phyloP scores from a whole-genome alignment of 768 basidiomycete genomes.

The Macrolepiota albuminosa region DNA sequence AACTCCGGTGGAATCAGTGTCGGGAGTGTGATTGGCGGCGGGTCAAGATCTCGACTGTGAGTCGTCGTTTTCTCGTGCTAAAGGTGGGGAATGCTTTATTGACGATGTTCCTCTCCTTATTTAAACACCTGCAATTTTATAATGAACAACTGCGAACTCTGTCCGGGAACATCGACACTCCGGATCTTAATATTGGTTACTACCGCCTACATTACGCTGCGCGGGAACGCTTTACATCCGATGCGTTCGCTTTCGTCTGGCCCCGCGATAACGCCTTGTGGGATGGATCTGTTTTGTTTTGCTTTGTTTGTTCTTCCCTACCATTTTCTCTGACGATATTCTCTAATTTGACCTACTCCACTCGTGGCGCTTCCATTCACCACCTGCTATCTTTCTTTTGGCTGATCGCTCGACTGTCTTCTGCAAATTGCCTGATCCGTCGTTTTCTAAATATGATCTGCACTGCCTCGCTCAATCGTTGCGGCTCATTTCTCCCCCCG shows the following conservation, averaged over 20 bases:
- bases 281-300: not conserved
- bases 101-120: conserved; percentile 8
- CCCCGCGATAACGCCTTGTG: too few species aligned
- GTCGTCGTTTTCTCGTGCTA: conserved; percentile 15
- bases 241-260: not conserved
- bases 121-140: conserved; percentile 4
- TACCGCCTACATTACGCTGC: not conserved
- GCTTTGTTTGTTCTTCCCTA: not conserved
- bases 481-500: conserved; percentile 10
- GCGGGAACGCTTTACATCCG: not conserved
- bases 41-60: conserved; percentile 34
- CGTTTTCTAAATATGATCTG: conserved; percentile 1
- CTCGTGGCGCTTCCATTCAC: not conserved
- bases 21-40: conserved; percentile 32
- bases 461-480: conserved; percentile 12
- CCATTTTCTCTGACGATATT: not conserved
- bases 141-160: not conserved
- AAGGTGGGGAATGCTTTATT: conserved; percentile 8
- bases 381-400: not conserved
- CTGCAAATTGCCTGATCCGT: not conserved
- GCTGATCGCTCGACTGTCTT: not conserved
- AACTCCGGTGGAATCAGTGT: conserved; percentile 38
- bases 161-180: not conserved
- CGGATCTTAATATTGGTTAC: not conserved
- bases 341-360: not conserved